These are phyloP conservation scores for Diaporthe citri DNA, from an alignment of 2,329 filamentous ascomycete species.

Conservation along the genomic window DNA sequence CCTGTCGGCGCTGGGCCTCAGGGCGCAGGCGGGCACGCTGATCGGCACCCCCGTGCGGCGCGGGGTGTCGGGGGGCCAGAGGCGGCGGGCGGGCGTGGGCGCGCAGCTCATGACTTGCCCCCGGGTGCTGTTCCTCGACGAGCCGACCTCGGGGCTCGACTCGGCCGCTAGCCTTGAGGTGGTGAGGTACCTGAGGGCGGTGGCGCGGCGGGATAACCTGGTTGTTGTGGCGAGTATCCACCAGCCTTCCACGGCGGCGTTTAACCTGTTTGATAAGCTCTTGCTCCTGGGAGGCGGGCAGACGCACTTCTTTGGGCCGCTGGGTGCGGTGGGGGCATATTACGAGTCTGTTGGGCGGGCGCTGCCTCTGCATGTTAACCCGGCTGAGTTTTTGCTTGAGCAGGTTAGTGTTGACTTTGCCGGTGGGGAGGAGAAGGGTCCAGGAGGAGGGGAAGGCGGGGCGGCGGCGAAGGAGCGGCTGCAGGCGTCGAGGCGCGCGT, in stretches of 20 bases:
- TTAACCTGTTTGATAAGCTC: slow-evolving; percentile 84
- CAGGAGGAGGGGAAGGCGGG: background rate
- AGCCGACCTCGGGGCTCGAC: slow-evolving; percentile 87
- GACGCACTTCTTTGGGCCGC: slow-evolving; percentile 79
- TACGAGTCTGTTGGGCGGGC: slow-evolving; percentile 71
- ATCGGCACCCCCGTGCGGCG: slow-evolving; percentile 87
- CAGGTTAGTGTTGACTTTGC: slow-evolving; percentile 83
- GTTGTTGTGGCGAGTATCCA: slow-evolving; percentile 88
- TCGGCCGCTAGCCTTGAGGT: slow-evolving; percentile 83
- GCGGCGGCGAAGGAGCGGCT: slow-evolving; percentile 56
- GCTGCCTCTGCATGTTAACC: slow-evolving; percentile 79
- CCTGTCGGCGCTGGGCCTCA: slow-evolving; percentile 79
- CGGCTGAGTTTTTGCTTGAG: slow-evolving; percentile 84
- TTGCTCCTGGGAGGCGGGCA: slow-evolving; percentile 78
- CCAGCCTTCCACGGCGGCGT: slow-evolving; percentile 85
- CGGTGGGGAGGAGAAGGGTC: slow-evolving; percentile 58
- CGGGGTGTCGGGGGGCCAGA: slow-evolving; percentile 88
- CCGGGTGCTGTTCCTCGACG: slow-evolving; percentile 85
- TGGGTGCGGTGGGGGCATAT: slow-evolving; percentile 70
- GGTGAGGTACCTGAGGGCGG: slow-evolving; percentile 76
- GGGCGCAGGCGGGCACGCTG: slow-evolving; percentile 75
- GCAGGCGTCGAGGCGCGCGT: slow-evolving; percentile 65
- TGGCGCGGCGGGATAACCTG: slow-evolving; percentile 78
- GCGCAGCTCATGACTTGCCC: slow-evolving; percentile 85
- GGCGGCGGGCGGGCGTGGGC: slow-evolving; percentile 82